Conservation (phyloP, 495 filamentous ascomycete genomes). For the Pyrenula massariospora region DNA sequence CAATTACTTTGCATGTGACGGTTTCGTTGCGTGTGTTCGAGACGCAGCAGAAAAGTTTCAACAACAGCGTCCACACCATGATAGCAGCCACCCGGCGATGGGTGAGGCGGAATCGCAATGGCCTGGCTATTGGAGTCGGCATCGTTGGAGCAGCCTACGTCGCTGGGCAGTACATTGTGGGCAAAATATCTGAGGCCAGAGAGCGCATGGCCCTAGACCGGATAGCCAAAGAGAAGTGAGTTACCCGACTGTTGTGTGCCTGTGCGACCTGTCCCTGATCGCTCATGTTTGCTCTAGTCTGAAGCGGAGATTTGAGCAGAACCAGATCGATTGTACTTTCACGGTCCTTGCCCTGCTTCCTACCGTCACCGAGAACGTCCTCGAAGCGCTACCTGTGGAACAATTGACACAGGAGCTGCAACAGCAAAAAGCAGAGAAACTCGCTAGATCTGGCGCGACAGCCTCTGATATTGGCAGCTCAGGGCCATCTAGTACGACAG, state of each 20-base stretch:
- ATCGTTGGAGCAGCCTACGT: slow-evolving; percentile 84
- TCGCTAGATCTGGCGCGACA: slow-evolving; percentile 44
- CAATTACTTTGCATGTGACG: not conserved
- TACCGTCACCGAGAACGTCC: slow-evolving; percentile 76
- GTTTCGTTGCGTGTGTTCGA: not conserved
- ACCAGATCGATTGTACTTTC: slow-evolving; percentile 95
- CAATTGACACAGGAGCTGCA: slow-evolving; percentile 82
- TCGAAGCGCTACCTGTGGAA: slow-evolving; percentile 81
- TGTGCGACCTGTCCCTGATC: not conserved
- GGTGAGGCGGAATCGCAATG: slow-evolving; percentile 84
- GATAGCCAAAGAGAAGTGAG: slow-evolving; percentile 91
- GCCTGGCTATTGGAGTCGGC: slow-evolving; percentile 75
- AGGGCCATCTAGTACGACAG: slow-evolving; percentile 63
- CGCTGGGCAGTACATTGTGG: slow-evolving; percentile 80
- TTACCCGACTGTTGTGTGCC: slow-evolving; percentile 3
- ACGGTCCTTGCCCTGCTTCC: slow-evolving; percentile 95
- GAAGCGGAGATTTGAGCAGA: slow-evolving; percentile 91
- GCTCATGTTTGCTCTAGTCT: slow-evolving; percentile 41
- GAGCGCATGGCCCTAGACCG: slow-evolving; percentile 93
- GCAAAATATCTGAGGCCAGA: slow-evolving; percentile 80
- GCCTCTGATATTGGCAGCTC: slow-evolving; percentile 51
- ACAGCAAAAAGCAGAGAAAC: slow-evolving; percentile 73
- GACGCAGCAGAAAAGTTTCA: not conserved
- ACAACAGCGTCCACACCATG: slow-evolving; percentile 35
- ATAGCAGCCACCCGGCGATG: slow-evolving; percentile 73